Evolutionary conservation across 257 asterid species (phyloP).

Genomic region (Paraleonurus japonicus): DNA sequence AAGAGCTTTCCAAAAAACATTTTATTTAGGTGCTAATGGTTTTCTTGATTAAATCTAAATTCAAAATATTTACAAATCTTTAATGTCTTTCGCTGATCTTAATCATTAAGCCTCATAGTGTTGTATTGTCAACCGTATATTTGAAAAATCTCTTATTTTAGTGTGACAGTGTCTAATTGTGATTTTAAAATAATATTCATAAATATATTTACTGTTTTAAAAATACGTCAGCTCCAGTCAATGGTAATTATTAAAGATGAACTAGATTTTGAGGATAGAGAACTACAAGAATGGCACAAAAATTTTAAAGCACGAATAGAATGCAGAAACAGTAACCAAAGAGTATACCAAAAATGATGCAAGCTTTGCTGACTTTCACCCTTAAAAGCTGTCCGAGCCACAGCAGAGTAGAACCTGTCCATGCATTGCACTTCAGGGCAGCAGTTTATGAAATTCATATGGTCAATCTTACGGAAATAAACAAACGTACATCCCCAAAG

Average conservation of each 20-base stretch:
- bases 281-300: conserved; percentile 1
- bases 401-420: conserved; percentile 89
- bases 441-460: conserved; percentile 30
- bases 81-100: background rate
- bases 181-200: background rate
- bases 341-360: conserved; percentile 82
- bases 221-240: background rate
- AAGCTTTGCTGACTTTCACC: conserved; percentile 93
- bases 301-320: conserved; percentile 10
- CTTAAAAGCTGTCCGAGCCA: conserved; percentile 92
- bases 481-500: conserved; percentile 83
- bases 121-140: too few relatives aligned
- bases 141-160: too few relatives aligned
- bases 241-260: background rate
- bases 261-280: conserved; percentile 4
- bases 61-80: background rate
- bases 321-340: conserved; percentile 15
- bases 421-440: conserved; percentile 34
- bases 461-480: conserved; percentile 22
- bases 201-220: background rate
- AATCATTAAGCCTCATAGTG: too few relatives aligned
- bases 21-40: too few relatives aligned
- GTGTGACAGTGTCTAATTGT: background rate
- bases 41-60: too few relatives aligned
- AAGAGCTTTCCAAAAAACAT: too few relatives aligned